Base-by-base conservation (phyloP, 352 stramenopile species). In the Pythium rhizo-oryzae region DNA sequence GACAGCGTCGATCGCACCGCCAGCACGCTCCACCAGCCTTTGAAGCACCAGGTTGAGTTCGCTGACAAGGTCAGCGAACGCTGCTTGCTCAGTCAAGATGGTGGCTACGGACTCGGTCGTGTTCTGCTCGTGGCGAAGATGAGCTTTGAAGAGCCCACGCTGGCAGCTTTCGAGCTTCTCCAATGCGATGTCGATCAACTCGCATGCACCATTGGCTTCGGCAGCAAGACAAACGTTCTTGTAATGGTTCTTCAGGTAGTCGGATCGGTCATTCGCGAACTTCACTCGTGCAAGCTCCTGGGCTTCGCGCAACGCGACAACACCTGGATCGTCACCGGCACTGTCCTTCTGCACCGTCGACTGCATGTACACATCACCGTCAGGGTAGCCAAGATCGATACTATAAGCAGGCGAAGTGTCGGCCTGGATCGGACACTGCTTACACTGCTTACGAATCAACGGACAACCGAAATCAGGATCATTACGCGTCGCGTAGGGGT, bases 371-470 rank as follows among this genome's bases (percentile, higher is more conserved):
- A 89, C 84, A 46, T 93, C 88, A 19, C 79, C 80, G 47, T 92
- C 85, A 3, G 92, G 85, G 65, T 85, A 94, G 12, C 92, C 92
- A 28, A 94, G 80, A 52, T 97, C 89, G 21, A 90, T 43, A 50
- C 78, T 78, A 63, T 98, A 98, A 12, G 82, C 62, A 28, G 87
- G 86, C 23, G 77, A 44, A 50, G 69, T 80, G 65, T 97, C 89
- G 1, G 91, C 91, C 69, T 94, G 96, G 59, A 97, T 85, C 11
- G 91, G 91, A 70, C 91, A 97, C 61, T n/a, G n/a, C n/a, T n/a
- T n/a, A n/a, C n/a, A n/a, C n/a, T 97, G 90, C 62, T 97, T 97
- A 33, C 91, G 90, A 41, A 98, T 79, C 84, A 97, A 78, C 33
- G 86, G 88, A 65, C 88, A 96, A 13, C 88, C 88, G 35, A 93